A percentile compares a stretch with the other conserved stretches of the same genome.
Conservation (phyloP, 2,329 filamentous ascomycete genomes). For the Pyricularia grisea region DNA sequence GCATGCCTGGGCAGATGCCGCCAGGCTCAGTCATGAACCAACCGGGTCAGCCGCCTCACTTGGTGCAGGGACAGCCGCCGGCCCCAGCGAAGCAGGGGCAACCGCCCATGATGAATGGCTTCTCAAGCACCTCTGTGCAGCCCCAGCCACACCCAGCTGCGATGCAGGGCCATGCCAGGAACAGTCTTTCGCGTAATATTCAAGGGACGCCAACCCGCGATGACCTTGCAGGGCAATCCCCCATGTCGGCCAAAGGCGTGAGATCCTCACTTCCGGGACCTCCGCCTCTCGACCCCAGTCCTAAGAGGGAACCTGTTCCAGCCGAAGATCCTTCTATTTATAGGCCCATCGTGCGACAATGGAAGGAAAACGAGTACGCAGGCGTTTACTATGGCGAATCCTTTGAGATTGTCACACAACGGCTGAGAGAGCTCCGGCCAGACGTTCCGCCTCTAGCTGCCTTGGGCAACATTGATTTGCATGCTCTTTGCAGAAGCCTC, state of each 20-base stretch:
- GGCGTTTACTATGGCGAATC: background rate
- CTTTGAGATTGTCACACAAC: background rate
- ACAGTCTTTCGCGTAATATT: constrained; percentile 41
- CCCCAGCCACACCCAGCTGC: constrained; percentile 33
- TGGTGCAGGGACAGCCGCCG: constrained; percentile 28
- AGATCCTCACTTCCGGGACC: constrained; percentile 1
- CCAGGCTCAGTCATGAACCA: constrained; percentile 27
- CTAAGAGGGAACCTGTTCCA: constrained; percentile 17
- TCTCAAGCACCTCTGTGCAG: constrained; percentile 32
- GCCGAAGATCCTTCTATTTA: constrained; percentile 7
- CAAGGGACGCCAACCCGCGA: constrained; percentile 31
- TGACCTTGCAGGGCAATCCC: constrained; percentile 35
- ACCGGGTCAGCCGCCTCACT: constrained; percentile 23
- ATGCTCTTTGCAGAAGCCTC: constrained; percentile 79
- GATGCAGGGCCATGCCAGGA: constrained; percentile 34
- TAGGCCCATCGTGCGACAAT: background rate
- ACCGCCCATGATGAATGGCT: constrained; percentile 38
- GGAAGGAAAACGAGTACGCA: background rate
- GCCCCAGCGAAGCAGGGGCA: constrained; percentile 38
- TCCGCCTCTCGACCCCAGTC: constrained; percentile 23
- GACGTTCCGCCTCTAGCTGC: constrained; percentile 67
- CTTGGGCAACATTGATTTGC: constrained; percentile 81
- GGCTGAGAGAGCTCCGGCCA: constrained; percentile 28
- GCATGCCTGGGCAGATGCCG: constrained; percentile 27
- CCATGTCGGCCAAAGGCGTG: constrained; percentile 28